Base-by-base conservation (phyloP, 2,329 filamentous ascomycete genomes). In the Neofusicoccum umdonicola region DNA sequence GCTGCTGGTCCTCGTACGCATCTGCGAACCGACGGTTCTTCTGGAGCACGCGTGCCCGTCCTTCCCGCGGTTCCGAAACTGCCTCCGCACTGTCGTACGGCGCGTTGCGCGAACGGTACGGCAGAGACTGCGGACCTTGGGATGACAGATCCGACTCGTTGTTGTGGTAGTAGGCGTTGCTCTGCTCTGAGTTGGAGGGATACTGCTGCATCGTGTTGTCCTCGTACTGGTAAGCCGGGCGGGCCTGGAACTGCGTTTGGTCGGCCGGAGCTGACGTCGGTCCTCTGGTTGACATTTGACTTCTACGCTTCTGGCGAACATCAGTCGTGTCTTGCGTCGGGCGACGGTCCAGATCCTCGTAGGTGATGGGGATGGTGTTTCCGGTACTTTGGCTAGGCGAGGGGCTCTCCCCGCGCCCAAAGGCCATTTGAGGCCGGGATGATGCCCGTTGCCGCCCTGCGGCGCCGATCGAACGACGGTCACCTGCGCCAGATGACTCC, bases 11-110 rank as follows among this genome's bases (percentile, higher is more conserved):
- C 66, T 97, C 92, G 75, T 96, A 97, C 1, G 91, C 92, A 71
- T 97, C 93, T 1, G 87, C 89, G 71, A 99, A 97, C 69, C 87
- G 88, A 65, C 93, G 88, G 78, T 94, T 93, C 76, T 96, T 97
- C 72, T 95, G 90, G 51, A 95, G 80, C 11, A 91, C 87, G 17
- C 62, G 83, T 66, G 71, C 80, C 47, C 34, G 66, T 37, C 50
- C 73, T 70, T 54, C 71, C 67, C 62, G 54, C 13, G 61, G 71
- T 57, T 70, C 69, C 6, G 61, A 64, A n/a, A 64, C 50, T 15
- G 51, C 48, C 39, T 64, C 72, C 13, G 70, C 69, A 41, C 72
- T 71, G 56, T 75, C 71, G 73, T 77, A 76, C 67, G 69, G 77
- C 69, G 77, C 82, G 76, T 78, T 78, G 48, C 74, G 76, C 45